Percentiles rank a stretch among this genome's conserved stretches.
phyloP scores from a whole-genome alignment of 2,329 filamentous ascomycete genomes.

The Xenosphaeropsis pyriputrescens region DNA sequence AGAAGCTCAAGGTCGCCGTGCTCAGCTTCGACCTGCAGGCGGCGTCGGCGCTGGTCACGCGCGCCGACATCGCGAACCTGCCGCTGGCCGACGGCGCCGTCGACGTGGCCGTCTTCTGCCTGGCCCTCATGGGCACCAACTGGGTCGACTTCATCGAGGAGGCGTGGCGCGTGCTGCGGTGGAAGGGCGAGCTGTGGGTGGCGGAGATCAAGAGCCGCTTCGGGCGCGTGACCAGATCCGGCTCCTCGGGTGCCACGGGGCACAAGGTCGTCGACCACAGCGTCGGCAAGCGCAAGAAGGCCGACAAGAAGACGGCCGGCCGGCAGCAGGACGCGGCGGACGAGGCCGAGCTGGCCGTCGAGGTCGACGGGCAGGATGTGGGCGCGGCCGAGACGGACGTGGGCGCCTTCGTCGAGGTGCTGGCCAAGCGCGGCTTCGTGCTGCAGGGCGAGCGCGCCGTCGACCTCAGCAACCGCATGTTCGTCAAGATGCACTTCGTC shows the following conservation, averaged over 20 bases:
- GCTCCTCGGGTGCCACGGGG: slow-evolving; percentile 11
- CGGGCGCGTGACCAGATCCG: slow-evolving; percentile 36
- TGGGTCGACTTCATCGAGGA: slow-evolving; percentile 96
- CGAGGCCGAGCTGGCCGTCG: slow-evolving; percentile 46
- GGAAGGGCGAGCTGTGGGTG: slow-evolving; percentile 94
- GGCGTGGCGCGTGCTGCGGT: slow-evolving; percentile 78
- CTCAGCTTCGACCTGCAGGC: slow-evolving; percentile 79
- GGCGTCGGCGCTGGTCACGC: slow-evolving; percentile 62
- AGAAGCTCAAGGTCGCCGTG: slow-evolving; percentile 58
- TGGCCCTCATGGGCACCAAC: slow-evolving; percentile 97
- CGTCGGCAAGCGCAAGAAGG: slow-evolving; percentile 54
- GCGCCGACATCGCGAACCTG: slow-evolving; percentile 76
- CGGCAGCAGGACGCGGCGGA: slow-evolving; percentile 27
- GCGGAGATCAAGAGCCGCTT: slow-evolving; percentile 95
- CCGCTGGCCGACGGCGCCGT: slow-evolving; percentile 61
- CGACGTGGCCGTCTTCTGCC: slow-evolving; percentile 86
- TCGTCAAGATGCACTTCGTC: slow-evolving; percentile 90
- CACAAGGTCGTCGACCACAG: slow-evolving; percentile 44
- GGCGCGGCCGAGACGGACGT: slow-evolving; percentile 69
- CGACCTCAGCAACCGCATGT: slow-evolving; percentile 92
- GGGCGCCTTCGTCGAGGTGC: slow-evolving; percentile 69
- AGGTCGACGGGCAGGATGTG: slow-evolving; percentile 53
- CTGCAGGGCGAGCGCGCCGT: slow-evolving; percentile 56
- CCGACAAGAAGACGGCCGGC: slow-evolving; percentile 27
- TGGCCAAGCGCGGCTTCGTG: slow-evolving; percentile 71